phyloP scores from a whole-genome alignment of 257 asterid genomes.

The Cordia subcordata region DNA sequence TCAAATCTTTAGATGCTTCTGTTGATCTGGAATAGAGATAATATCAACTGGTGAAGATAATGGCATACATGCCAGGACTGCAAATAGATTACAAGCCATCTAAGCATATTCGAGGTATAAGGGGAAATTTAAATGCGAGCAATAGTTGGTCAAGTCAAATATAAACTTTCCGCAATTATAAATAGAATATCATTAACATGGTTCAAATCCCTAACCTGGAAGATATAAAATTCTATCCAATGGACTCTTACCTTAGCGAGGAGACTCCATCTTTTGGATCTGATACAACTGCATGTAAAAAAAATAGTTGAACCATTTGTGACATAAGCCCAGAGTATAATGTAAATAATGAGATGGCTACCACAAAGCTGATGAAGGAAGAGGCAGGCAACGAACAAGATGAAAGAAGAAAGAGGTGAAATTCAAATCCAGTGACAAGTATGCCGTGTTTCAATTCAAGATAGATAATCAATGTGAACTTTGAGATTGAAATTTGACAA shows the following conservation, averaged over 20 bases:
- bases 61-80: conserved; percentile 1
- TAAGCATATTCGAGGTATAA: too few species aligned
- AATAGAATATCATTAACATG: conserved; percentile 4
- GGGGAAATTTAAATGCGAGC: too few species aligned
- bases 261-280: conserved; percentile 39
- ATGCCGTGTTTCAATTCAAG: too few species aligned
- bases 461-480: too few species aligned
- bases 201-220: conserved; percentile 33
- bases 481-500: too few species aligned
- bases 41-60: conserved; percentile 13
- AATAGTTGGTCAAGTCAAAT: neutral
- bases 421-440: too few species aligned
- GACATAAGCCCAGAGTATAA: too few species aligned
- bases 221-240: conserved; percentile 32
- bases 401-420: too few species aligned
- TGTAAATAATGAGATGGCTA: too few species aligned
- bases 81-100: neutral
- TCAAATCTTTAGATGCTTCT: conserved; percentile 13
- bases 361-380: too few species aligned
- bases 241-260: conserved; percentile 26
- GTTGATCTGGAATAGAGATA: conserved; percentile 41
- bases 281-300: conserved; percentile 18
- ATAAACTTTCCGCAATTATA: conserved; percentile 1
- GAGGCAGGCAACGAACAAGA: too few species aligned
- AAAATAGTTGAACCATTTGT: conserved; percentile 4